Conservation (phyloP, 2,329 filamentous ascomycete species). For the Nigrograna mackinnonii region DNA sequence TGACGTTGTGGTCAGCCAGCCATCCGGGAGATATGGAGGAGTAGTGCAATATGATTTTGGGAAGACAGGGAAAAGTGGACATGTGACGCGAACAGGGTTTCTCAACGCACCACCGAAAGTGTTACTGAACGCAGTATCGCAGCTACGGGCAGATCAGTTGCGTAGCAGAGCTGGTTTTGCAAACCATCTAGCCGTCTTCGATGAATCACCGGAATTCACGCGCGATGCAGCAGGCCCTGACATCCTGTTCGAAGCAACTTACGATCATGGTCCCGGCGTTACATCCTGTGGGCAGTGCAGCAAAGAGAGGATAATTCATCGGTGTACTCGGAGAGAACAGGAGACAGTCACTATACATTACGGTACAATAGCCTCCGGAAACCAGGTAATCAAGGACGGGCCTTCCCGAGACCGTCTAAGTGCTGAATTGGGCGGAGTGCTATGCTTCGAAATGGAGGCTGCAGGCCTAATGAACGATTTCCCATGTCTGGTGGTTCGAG, state of each 20-base stretch:
- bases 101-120: constrained; percentile 1
- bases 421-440: not conserved
- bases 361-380: constrained; percentile 2
- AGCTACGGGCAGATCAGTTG: not conserved
- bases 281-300: not conserved
- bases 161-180: not conserved
- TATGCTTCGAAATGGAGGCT: constrained; percentile 7
- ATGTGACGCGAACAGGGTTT: not conserved
- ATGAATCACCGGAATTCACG: not conserved
- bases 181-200: constrained; percentile 1
- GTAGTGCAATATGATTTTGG: constrained; percentile 1
- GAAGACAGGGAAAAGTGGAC: not conserved
- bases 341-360: not conserved
- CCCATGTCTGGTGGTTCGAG: constrained; percentile 5
- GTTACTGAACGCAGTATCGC: constrained; percentile 1
- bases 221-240: not conserved
- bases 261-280: not conserved
- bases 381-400: constrained; percentile 4
- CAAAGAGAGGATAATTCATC: not conserved
- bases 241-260: constrained; percentile 2
- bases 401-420: constrained; percentile 1
- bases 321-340: not conserved
- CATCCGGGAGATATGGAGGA: not conserved
- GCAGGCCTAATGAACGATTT: not conserved
- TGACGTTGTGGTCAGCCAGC: constrained; percentile 2